These are phyloP conservation scores for Melocanna baccifera DNA, from an alignment of 176 grass and related monocot species.

Conservation along the genomic window DNA sequence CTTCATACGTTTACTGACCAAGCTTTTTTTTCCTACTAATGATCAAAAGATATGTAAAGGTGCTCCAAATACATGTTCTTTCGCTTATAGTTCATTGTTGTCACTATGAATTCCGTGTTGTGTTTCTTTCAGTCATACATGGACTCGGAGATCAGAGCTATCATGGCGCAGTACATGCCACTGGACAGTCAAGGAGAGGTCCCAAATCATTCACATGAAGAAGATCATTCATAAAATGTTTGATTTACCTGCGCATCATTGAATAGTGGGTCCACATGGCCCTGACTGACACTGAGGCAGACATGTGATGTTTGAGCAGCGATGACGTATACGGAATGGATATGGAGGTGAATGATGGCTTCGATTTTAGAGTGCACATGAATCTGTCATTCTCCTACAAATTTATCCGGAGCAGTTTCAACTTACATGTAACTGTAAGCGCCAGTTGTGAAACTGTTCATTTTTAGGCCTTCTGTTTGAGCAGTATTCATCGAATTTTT, in stretches of 20 bases:
- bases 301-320: constrained; percentile 1
- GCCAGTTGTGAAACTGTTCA: constrained; percentile 17
- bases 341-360: background rate
- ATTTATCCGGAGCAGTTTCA: constrained; percentile 22
- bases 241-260: background rate
- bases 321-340: background rate
- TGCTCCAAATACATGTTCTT: background rate
- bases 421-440: constrained; percentile 13
- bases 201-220: constrained; percentile 40
- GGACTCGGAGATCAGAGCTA: constrained; percentile 73
- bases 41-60: background rate
- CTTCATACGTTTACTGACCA: background rate
- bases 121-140: constrained; percentile 60
- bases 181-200: constrained; percentile 60
- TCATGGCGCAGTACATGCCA: constrained; percentile 74
- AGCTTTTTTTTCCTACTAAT: background rate
- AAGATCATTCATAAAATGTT: constrained; percentile 21
- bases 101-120: background rate
- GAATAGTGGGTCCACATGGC: background rate
- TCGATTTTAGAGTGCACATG: background rate
- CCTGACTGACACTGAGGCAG: too few species aligned
- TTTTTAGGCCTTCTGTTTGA: constrained; percentile 31
- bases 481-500: background rate
- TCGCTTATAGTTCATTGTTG: background rate
- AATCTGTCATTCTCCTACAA: constrained; percentile 1